These are phyloP conservation scores for Fusarium fracticaudum DNA, from an alignment of 2,329 filamentous ascomycete genomes.

Conservation along the genomic window DNA sequence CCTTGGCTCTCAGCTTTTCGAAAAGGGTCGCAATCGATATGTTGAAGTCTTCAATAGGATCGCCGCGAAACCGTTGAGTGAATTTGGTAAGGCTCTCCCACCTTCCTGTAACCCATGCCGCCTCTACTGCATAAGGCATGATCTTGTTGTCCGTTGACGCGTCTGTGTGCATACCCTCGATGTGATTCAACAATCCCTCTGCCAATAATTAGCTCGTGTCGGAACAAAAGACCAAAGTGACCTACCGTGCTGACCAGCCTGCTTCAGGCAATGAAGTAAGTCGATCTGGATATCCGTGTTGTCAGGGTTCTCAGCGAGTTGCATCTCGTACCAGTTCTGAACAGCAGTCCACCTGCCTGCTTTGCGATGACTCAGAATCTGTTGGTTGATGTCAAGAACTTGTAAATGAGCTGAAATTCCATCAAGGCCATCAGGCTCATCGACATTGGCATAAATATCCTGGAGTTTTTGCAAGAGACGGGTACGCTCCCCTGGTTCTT, in stretches of 20 bases:
- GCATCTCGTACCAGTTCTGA: slow-evolving; percentile 97
- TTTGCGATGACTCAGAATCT: slow-evolving; percentile 91
- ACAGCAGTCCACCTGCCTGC: slow-evolving; percentile 93
- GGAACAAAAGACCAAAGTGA: slow-evolving; percentile 49
- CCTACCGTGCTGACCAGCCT: slow-evolving; percentile 93
- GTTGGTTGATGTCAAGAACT: slow-evolving; percentile 90
- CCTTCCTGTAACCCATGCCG: slow-evolving; percentile 87
- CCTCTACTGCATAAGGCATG: slow-evolving; percentile 87
- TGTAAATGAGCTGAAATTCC: slow-evolving; percentile 90
- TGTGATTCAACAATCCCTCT: slow-evolving; percentile 88
- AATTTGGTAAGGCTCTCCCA: slow-evolving; percentile 81
- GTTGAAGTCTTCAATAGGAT: slow-evolving; percentile 74
- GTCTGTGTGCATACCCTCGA: slow-evolving; percentile 76
- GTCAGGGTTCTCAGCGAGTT: slow-evolving; percentile 80
- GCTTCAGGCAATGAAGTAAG: slow-evolving; percentile 86
- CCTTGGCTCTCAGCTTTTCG: slow-evolving; percentile 68
- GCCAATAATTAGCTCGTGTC: slow-evolving; percentile 33
- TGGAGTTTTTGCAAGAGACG: slow-evolving; percentile 82
- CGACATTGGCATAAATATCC: slow-evolving; percentile 95
- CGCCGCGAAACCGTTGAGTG: slow-evolving; percentile 63
- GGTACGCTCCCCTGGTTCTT: slow-evolving; percentile 64
- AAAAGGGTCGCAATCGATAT: slow-evolving; percentile 73
- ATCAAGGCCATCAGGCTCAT: slow-evolving; percentile 96
- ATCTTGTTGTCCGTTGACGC: slow-evolving; percentile 67
- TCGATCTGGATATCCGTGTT: slow-evolving; percentile 83